Conservation (phyloP, 2,329 filamentous ascomycete genomes). For the Sarocladiaceae sp. region DNA sequence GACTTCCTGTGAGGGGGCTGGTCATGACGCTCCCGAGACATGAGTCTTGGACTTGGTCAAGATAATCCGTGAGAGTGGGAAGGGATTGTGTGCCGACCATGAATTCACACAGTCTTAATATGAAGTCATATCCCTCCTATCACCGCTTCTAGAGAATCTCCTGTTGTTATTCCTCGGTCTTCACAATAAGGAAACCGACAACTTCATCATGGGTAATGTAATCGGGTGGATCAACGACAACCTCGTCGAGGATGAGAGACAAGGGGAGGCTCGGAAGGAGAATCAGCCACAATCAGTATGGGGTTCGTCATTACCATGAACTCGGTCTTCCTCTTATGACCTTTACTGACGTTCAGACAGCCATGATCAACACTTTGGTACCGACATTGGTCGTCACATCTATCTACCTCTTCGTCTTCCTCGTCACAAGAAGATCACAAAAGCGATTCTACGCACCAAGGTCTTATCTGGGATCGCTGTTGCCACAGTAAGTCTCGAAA, state of each 20-base stretch:
- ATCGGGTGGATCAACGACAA: conserved; percentile 32
- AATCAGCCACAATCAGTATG: conserved; percentile 27
- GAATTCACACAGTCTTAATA: neutral
- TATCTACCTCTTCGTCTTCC: conserved; percentile 47
- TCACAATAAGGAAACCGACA: neutral
- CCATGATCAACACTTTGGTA: conserved; percentile 45
- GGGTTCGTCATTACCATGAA: conserved; percentile 19
- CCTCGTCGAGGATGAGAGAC: conserved; percentile 19
- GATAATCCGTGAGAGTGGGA: neutral
- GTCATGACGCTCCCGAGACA: conserved; percentile 2
- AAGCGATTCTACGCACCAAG: conserved; percentile 53
- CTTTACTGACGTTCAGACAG: conserved; percentile 14
- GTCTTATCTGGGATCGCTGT: conserved; percentile 43
- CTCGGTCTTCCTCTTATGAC: no score
- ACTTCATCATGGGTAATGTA: conserved; percentile 28
- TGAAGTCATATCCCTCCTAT: neutral
- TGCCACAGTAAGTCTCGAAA: conserved; percentile 39
- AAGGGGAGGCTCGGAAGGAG: conserved; percentile 19
- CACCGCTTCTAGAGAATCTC: neutral
- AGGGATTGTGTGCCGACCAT: neutral
- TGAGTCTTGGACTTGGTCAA: neutral
- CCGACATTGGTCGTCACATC: conserved; percentile 45
- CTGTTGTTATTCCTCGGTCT: neutral
- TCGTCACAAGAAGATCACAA: conserved; percentile 42
- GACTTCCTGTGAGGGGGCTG: neutral